Percentiles rank a stretch among this genome's conserved stretches.
Evolutionary conservation across 2,329 filamentous ascomycete species (phyloP).

Genomic region (Paracoccidioides brasiliensis): DNA sequence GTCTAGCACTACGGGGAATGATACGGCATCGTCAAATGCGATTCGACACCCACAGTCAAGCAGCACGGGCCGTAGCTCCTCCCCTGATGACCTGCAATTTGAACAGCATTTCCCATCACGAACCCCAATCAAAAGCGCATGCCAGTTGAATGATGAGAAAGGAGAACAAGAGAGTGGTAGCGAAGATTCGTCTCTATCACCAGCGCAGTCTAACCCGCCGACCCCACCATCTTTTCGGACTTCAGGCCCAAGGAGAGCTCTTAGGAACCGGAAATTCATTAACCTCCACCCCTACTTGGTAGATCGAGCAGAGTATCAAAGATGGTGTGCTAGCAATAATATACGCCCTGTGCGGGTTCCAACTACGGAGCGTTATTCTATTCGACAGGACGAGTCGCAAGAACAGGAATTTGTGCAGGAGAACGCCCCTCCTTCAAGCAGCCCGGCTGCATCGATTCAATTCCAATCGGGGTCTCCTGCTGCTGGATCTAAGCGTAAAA

Average conservation of each 20-base stretch:
- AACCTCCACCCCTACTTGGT: slow-evolving; percentile 37
- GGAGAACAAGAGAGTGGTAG: slow-evolving; percentile 7
- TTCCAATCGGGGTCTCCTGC: slow-evolving; percentile 18
- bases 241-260: slow-evolving; percentile 17
- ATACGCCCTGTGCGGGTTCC: slow-evolving; percentile 30
- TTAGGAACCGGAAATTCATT: slow-evolving; percentile 35
- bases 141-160: not conserved
- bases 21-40: not conserved
- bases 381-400: slow-evolving; percentile 18
- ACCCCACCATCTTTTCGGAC: slow-evolving; percentile 8
- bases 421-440: slow-evolving; percentile 21
- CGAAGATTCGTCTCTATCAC: slow-evolving; percentile 24
- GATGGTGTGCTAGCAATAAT: slow-evolving; percentile 29
- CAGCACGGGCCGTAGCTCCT: slow-evolving; percentile 8
- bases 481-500: not conserved
- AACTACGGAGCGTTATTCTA: slow-evolving; percentile 8
- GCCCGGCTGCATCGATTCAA: slow-evolving; percentile 19
- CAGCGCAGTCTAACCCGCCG: slow-evolving; percentile 20
- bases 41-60: not conserved
- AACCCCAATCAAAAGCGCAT: slow-evolving; percentile 4
- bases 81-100: slow-evolving; percentile 27
- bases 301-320: slow-evolving; percentile 33
- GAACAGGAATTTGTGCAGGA: slow-evolving; percentile 22
- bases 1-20: not conserved
- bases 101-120: slow-evolving; percentile 13